Percentiles rank a stretch among this genome's conserved stretches.
Conservation (phyloP, 2,329 filamentous ascomycete genomes). For the Aspergillus tanneri region DNA sequence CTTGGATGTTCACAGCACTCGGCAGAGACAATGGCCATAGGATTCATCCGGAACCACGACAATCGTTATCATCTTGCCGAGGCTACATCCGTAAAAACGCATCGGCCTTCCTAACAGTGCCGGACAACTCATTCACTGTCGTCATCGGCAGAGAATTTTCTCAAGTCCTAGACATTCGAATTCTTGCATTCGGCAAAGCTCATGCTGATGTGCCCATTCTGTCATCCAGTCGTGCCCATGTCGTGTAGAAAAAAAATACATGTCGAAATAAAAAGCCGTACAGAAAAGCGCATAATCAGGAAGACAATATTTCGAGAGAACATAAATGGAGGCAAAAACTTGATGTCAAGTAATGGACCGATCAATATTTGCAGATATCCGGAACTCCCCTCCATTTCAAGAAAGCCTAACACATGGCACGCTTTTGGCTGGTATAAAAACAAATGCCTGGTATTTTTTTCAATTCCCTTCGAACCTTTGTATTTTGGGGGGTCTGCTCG, state of each 20-base stretch:
- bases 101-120: constrained; percentile 14
- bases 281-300: constrained; percentile 10
- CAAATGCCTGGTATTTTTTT: constrained; percentile 51
- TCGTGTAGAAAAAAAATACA: constrained; percentile 30
- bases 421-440: constrained; percentile 39
- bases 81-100: constrained; percentile 7
- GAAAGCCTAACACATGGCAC: constrained; percentile 39
- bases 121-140: constrained; percentile 15
- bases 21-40: neutral
- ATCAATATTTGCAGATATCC: constrained; percentile 70
- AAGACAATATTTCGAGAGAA: constrained; percentile 46
- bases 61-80: no score
- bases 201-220: constrained; percentile 14
- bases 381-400: constrained; percentile 67
- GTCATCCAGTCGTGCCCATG: constrained; percentile 10
- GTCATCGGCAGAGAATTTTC: constrained; percentile 11
- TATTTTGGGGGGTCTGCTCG: constrained; percentile 54
- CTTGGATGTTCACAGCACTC: neutral
- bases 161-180: constrained; percentile 14
- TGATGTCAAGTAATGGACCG: constrained; percentile 44
- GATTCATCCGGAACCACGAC: neutral
- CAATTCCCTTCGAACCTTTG: constrained; percentile 59
- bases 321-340: constrained; percentile 27
- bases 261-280: constrained; percentile 34
- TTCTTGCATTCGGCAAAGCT: constrained; percentile 15